Conservation (phyloP, 371 early-diverging fungal genomes). For the Apophysomyces ossiformis region DNA sequence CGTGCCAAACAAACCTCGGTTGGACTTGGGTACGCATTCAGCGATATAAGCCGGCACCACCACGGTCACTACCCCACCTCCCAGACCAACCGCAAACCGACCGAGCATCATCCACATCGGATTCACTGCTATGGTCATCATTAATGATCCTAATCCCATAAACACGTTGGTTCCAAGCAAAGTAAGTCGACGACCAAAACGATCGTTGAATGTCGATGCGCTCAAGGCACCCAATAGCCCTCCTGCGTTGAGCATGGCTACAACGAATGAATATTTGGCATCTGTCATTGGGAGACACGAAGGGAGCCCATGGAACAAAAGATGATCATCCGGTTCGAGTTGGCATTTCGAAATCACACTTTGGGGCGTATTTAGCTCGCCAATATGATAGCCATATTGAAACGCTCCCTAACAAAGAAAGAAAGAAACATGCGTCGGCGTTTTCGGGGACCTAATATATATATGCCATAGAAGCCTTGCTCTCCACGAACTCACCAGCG, state of each 20-base stretch:
- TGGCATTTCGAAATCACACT: conserved; percentile 70
- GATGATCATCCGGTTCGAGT: conserved; percentile 21
- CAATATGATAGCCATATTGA: conserved; percentile 85
- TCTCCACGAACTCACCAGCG: conserved; percentile 31
- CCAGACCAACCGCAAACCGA: conserved; percentile 86
- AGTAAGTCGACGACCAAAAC: conserved; percentile 74
- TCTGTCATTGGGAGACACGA: conserved; percentile 85
- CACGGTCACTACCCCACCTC: conserved; percentile 81
- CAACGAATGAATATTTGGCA: conserved; percentile 70
- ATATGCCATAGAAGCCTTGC: no score
- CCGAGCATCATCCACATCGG: conserved; percentile 66
- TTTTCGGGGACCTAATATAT: conserved; percentile 1
- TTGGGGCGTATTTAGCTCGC: conserved; percentile 81
- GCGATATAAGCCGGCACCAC: conserved; percentile 87
- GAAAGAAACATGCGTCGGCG: not conserved
- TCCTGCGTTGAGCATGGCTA: conserved; percentile 76
- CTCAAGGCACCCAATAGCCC: conserved; percentile 85
- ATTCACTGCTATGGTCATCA: conserved; percentile 65
- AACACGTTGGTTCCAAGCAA: conserved; percentile 70
- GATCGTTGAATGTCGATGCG: conserved; percentile 72
- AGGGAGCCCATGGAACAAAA: conserved; percentile 46
- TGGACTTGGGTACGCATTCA: conserved; percentile 78
- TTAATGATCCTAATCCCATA: conserved; percentile 65
- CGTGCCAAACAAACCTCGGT: conserved; percentile 80
- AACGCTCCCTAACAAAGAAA: conserved; percentile 56